Percentiles rank a stretch among this genome's conserved stretches.
These are phyloP conservation scores for Cercophora samala DNA, from an alignment of 495 filamentous ascomycete species.

Conservation along the genomic window DNA sequence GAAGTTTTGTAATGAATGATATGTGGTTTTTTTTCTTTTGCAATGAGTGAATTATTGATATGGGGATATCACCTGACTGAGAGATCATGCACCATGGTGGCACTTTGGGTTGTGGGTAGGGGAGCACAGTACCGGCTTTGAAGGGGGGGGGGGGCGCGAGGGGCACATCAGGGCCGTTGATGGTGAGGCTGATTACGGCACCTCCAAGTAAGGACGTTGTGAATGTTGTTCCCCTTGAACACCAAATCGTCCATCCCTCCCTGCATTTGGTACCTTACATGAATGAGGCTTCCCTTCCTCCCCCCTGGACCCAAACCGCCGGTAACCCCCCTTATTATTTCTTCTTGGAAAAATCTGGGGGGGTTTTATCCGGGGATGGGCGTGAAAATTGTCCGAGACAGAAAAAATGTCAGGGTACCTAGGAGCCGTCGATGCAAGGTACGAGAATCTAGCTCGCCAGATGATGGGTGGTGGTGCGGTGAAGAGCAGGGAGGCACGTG, in stretches of 20 bases:
- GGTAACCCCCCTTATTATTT: background rate
- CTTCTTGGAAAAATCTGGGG: no score
- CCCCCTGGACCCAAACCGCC: background rate
- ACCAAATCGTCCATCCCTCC: no score
- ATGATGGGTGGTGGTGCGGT: background rate
- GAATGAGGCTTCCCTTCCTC: background rate
- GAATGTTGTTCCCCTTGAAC: no score
- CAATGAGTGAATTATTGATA: background rate
- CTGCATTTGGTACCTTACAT: background rate
- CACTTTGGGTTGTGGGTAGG: background rate
- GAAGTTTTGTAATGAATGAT: background rate
- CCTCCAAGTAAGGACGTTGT: no score
- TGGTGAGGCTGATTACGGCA: no score
- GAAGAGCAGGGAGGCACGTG: background rate
- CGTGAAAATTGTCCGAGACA: background rate
- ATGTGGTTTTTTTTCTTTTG: background rate
- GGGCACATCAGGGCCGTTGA: no score
- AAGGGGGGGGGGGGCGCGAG: no score
- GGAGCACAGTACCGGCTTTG: background rate
- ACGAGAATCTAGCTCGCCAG: background rate
- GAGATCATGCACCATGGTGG: background rate
- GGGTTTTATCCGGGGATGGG: background rate
- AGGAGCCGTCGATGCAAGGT: background rate
- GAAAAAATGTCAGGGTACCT: background rate
- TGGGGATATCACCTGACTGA: background rate